Base-by-base conservation (phyloP, 495 filamentous ascomycete genomes). In the Talaromyces stipitatus region DNA sequence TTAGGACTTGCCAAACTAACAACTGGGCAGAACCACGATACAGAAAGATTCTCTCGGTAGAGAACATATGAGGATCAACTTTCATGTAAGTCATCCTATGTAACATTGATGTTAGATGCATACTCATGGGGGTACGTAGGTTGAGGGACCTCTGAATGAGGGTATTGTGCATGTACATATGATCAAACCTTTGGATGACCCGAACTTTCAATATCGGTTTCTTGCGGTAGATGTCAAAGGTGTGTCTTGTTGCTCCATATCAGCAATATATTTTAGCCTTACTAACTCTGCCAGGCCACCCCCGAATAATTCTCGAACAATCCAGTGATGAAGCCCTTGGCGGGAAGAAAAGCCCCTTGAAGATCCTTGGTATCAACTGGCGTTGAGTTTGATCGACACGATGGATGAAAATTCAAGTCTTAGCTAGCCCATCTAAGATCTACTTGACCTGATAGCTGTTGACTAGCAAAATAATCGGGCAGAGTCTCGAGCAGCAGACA, bases 31-130 rank as follows among this genome's bases (percentile, higher is more conserved):
- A 33, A 86, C 86, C 7, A 84, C 75, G 0, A 64, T 78, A 1
- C 80, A 80, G 57, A 91, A 80, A 58, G 92, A 97, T 66, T 69
- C 75, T 4, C 71, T 80, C 58, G 94, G 92, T 3, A 84, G 80
- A 45, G 88, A 97, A 61, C 91, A 97, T 72, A 62, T 97, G 59
- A 75, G 78, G 46, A 90, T 98, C 79, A 86, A 89, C 52, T 98
- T 98, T 69, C 86, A 96, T 68, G 90, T 92, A 74, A 57, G 60
- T 33, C n/a, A 11, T 53, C 9, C 0, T 45, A 36, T 16, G n/a
- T 45, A 41, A 27, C 5, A 16, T 56, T 18, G 20, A 1, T 23
- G n/a, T n/a, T n/a, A n/a, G n/a, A n/a, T n/a, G 30, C 48, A 18
- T 14, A 12, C 38, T n/a, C 22, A 51, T 12, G 8, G 23, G n/a